These are phyloP conservation scores for Theobroma grandiflorum DNA, from an alignment of 441 rosid species.

Conservation along the genomic window DNA sequence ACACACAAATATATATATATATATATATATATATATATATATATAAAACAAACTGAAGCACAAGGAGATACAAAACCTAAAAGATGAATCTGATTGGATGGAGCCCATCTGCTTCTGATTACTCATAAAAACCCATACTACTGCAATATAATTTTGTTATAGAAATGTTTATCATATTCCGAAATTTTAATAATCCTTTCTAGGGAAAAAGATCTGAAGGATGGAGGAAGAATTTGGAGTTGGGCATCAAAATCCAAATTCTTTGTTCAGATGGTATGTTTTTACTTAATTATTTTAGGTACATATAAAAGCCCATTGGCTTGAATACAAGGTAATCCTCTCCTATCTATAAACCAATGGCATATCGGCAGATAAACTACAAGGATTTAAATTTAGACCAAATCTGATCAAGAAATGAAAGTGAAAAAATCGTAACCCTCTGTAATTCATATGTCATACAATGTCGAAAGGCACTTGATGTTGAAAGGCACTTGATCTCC, in stretches of 20 bases:
- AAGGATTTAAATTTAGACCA: background rate
- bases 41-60: background rate
- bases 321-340: background rate
- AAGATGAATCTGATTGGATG: background rate
- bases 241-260: background rate
- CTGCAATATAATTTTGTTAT: background rate
- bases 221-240: conserved; percentile 7
- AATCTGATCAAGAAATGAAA: background rate
- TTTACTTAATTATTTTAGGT: background rate
- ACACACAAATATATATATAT: background rate
- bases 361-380: background rate
- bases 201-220: background rate
- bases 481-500: background rate
- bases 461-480: background rate
- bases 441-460: background rate
- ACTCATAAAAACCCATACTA: background rate
- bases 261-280: background rate
- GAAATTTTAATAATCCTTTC: background rate
- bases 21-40: background rate
- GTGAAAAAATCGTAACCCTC: background rate
- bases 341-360: background rate
- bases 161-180: background rate
- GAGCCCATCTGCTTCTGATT: background rate
- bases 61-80: background rate
- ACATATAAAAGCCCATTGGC: background rate